phyloP scores from a whole-genome alignment of 441 rosid genomes.

The Metrosideros polymorpha region DNA sequence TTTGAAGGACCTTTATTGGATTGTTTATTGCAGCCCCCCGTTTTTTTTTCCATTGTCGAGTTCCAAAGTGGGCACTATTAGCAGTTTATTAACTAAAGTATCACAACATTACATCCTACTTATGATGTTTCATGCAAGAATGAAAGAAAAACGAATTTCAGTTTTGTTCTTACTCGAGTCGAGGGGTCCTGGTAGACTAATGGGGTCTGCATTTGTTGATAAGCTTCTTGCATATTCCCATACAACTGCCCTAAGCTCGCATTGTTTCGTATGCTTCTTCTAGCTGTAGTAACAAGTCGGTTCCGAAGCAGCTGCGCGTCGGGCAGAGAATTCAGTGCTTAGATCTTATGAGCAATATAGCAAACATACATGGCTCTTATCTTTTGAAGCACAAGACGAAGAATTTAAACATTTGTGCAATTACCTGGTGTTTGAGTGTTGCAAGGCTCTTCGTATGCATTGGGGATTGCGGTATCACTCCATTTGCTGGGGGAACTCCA shows the following conservation, averaged over 20 bases:
- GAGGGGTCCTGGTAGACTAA: conserved; percentile 56
- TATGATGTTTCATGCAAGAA: neutral
- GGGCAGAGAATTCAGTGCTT: neutral
- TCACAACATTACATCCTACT: neutral
- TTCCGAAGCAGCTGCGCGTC: conserved; percentile 62
- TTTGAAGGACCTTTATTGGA: neutral
- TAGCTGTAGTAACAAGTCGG: conserved; percentile 67
- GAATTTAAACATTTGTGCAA: neutral
- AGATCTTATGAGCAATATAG: neutral
- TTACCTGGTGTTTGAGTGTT: conserved; percentile 84
- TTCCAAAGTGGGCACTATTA: neutral
- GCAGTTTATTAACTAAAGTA: neutral
- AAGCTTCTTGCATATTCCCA: conserved; percentile 79
- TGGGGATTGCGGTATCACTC: conserved; percentile 96
- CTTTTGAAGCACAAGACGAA: neutral
- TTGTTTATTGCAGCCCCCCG: neutral
- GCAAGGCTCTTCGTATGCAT: conserved; percentile 98
- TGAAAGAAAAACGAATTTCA: neutral
- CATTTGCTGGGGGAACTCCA: conserved; percentile 90
- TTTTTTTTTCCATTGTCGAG: neutral
- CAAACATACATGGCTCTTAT: neutral
- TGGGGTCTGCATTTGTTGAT: conserved; percentile 87
- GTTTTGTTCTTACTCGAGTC: conserved; percentile 20
- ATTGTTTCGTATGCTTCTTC: conserved; percentile 47
- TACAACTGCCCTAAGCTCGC: conserved; percentile 84